Evolutionary conservation across 2,329 filamentous ascomycete genomes (phyloP).

Genomic region (Orbilia javanica): DNA sequence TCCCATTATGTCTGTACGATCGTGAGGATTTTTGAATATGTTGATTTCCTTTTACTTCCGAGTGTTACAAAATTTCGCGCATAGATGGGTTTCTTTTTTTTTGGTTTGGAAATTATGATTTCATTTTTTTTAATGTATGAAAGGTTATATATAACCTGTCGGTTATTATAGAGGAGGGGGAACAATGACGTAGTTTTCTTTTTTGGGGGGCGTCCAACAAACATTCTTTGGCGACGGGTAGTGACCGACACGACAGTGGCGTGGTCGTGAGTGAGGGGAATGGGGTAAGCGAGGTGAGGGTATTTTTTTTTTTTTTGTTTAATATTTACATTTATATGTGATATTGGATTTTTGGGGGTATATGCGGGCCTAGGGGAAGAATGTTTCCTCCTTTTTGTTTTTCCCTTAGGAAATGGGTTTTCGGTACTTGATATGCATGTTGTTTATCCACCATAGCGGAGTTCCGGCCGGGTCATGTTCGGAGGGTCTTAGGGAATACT

Average conservation of each 20-base stretch:
- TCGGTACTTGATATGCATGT: no score
- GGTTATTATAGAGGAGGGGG: background rate
- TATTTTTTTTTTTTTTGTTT: no score
- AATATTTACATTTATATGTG: no score
- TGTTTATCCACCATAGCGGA: no score
- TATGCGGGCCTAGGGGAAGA: no score
- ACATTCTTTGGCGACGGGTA: background rate
- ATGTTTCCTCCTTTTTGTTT: no score
- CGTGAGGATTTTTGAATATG: background rate
- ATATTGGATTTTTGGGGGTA: no score
- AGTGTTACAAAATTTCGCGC: no score
- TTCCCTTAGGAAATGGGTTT: no score
- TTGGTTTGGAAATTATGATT: background rate
- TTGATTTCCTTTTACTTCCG: no score
- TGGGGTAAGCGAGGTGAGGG: background rate
- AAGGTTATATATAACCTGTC: background rate
- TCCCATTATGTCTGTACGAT: conserved; percentile 24
- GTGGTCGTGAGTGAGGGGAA: background rate
- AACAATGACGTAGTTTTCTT: conserved; percentile 43
- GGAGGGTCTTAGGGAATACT: no score
- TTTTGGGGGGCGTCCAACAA: background rate
- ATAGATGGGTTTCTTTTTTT: background rate
- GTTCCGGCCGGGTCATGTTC: no score
- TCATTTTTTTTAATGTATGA: background rate
- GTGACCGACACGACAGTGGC: background rate